Evolutionary conservation across 768 basidiomycete genomes (phyloP).

Genomic region (Hericium erinaceus): DNA sequence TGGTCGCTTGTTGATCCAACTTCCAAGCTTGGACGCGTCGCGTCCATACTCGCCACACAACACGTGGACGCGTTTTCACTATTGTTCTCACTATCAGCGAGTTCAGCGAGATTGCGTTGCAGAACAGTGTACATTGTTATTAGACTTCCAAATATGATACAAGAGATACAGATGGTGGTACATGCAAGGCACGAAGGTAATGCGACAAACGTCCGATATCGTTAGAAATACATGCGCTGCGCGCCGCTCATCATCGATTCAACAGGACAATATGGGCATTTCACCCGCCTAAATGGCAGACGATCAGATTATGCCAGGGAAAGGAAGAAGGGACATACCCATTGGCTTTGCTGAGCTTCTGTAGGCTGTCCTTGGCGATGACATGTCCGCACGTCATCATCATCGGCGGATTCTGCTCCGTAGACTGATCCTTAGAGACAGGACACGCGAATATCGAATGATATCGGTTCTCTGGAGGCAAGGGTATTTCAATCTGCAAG

Average conservation of each 20-base stretch:
- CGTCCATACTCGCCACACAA: constrained; percentile 10
- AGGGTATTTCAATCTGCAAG: constrained; percentile 82
- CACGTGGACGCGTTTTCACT: constrained; percentile 5
- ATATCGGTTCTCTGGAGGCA: constrained; percentile 80
- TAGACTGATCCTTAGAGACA: constrained; percentile 95
- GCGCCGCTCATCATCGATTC: constrained; percentile 57
- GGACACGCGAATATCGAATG: constrained; percentile 98
- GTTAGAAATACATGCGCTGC: constrained; percentile 57
- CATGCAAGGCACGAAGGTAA: not conserved
- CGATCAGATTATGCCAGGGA: not conserved
- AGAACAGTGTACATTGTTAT: not conserved
- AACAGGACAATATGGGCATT: constrained; percentile 92
- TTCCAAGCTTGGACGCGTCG: not conserved
- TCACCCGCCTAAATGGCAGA: constrained; percentile 57
- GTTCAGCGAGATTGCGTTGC: too few species aligned
- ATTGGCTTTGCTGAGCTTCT: constrained; percentile 80
- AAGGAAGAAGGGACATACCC: constrained; percentile 43
- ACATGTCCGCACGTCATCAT: constrained; percentile 97
- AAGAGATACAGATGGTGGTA: not conserved
- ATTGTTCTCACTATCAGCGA: too few species aligned
- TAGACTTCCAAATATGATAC: not conserved
- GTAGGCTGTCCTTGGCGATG: constrained; percentile 84
- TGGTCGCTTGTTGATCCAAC: not conserved
- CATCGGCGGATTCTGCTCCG: constrained; percentile 91
- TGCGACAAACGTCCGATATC: not conserved